phyloP scores from a whole-genome alignment of 2,329 filamentous ascomycete species.

The Tolypocladium sp. region DNA sequence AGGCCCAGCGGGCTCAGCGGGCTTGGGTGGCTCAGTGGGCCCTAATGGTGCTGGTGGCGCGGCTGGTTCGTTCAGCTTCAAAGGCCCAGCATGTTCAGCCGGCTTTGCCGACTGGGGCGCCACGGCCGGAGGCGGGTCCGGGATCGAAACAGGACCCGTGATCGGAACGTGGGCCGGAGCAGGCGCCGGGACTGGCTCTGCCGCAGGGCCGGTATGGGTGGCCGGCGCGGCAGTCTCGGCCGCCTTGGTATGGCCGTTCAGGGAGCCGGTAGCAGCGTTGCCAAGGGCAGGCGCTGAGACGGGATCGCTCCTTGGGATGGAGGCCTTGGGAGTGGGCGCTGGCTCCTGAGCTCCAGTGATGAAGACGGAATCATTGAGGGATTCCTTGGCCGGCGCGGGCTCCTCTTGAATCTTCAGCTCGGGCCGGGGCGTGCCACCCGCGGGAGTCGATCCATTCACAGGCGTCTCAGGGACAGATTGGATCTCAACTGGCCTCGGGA shows the following conservation, averaged over 20 bases:
- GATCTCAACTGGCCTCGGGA: constrained; percentile 25
- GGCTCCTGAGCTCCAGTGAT: constrained; percentile 15
- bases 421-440: constrained; percentile 23
- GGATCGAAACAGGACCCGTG: neutral
- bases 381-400: constrained; percentile 11
- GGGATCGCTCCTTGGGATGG: constrained; percentile 10
- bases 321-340: constrained; percentile 9
- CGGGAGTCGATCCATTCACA: constrained; percentile 22
- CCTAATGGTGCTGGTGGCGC: neutral
- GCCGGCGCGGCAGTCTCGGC: constrained; percentile 1
- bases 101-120: neutral
- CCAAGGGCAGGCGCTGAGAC: neutral
- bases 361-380: constrained; percentile 14
- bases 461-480: constrained; percentile 26
- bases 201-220: constrained; percentile 3
- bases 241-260: constrained; percentile 11
- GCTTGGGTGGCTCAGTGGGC: neutral
- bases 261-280: constrained; percentile 1
- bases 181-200: constrained; percentile 3
- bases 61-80: neutral
- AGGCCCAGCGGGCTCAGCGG: neutral
- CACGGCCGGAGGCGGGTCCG: neutral
- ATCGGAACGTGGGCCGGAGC: constrained; percentile 3
- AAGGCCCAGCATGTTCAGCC: neutral
- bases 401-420: constrained; percentile 23